phyloP scores from a whole-genome alignment of 805 yeast species.

The Nakazawaea anatomiae region DNA sequence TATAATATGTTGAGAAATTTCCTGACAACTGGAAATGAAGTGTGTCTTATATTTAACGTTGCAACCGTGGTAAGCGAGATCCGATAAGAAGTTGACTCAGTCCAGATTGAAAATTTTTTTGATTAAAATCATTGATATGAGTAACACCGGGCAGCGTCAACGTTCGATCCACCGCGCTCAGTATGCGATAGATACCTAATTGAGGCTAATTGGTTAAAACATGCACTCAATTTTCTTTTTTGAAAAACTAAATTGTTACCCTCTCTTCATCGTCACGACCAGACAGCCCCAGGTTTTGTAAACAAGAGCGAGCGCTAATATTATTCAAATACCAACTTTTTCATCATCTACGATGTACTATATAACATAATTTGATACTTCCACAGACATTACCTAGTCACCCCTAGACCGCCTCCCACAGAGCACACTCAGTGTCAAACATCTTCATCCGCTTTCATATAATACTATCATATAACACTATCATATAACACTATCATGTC shows the following conservation, averaged over 20 bases:
- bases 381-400: not conserved
- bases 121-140: not conserved
- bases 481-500: constrained; percentile 2
- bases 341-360: no score
- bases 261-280: not conserved
- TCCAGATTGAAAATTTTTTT: not conserved
- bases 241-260: not conserved
- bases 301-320: no score
- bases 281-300: no score
- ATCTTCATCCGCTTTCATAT: not conserved
- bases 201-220: not conserved
- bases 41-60: no score
- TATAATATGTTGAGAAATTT: no score
- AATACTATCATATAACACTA: no score
- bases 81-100: not conserved
- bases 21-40: no score
- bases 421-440: not conserved
- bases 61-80: not conserved
- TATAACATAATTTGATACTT: no score
- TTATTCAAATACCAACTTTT: no score
- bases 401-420: not conserved
- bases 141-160: no score
- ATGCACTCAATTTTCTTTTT: not conserved
- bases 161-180: constrained; percentile 1
- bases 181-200: not conserved